phyloP scores from a whole-genome alignment of 306 rosid genomes.

The Trifolium subterraneum region DNA sequence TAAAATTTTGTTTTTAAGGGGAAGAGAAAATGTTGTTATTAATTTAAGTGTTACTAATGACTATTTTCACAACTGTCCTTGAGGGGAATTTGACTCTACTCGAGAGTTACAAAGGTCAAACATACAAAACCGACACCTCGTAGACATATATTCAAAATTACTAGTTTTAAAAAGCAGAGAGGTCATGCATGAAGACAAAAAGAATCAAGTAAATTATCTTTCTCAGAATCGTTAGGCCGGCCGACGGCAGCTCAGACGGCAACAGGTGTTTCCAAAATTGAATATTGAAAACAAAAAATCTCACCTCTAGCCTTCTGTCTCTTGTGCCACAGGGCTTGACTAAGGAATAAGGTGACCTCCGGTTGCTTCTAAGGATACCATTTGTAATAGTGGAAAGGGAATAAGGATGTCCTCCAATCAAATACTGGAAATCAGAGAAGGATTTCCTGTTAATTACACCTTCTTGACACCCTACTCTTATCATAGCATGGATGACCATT shows the following conservation, averaged over 20 bases:
- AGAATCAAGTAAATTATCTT: background rate
- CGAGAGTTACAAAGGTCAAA: too few species aligned
- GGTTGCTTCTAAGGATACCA: constrained; percentile 85
- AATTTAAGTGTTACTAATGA: too few species aligned
- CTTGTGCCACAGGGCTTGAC: constrained; percentile 66
- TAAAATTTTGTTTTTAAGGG: too few species aligned
- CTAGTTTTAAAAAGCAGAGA: background rate
- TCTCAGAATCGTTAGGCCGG: background rate
- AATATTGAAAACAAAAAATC: background rate
- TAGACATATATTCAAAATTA: background rate
- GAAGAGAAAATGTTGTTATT: too few species aligned
- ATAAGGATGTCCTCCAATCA: constrained; percentile 82
- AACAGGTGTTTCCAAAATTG: background rate
- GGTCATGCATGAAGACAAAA: background rate
- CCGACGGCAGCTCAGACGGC: background rate
- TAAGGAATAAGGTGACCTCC: constrained; percentile 82
- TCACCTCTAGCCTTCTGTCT: constrained; percentile 79
- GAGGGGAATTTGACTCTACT: too few species aligned
- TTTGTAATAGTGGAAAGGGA: constrained; percentile 68
- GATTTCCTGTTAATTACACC: constrained; percentile 72
- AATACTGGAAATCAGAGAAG: constrained; percentile 75
- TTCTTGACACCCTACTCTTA: constrained; percentile 71
- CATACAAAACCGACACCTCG: too few species aligned
- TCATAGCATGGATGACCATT: constrained; percentile 83
- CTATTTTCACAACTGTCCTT: too few species aligned